phyloP scores from a whole-genome alignment of 177 flowering plant species.

The Vitis hybrid region DNA sequence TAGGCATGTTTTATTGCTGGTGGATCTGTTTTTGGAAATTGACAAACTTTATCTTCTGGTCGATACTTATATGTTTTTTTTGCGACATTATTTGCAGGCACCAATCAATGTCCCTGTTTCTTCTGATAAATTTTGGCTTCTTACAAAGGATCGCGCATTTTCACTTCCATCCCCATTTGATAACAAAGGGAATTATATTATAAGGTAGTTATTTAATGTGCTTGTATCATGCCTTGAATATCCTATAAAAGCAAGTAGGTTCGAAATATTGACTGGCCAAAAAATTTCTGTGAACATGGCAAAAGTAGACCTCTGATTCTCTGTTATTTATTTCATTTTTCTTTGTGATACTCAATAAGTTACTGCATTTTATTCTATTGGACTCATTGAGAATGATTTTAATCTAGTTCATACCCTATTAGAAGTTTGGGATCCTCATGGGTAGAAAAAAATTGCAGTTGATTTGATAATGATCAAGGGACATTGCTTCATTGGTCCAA shows the following conservation, averaged over 20 bases:
- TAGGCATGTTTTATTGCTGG: neutral
- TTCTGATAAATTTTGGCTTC: conserved; percentile 85
- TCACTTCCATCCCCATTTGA: conserved; percentile 87
- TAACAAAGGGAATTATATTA: conserved; percentile 90
- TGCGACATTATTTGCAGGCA: conserved; percentile 51
- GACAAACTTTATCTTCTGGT: no score
- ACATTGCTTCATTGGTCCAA: no score
- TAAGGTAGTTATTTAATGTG: conserved; percentile 54
- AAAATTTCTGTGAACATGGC: no score
- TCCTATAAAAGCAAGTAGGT: neutral
- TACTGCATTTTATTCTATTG: no score
- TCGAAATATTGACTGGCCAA: no score
- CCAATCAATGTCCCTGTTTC: conserved; percentile 78
- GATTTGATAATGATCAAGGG: no score
- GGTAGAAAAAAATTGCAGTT: no score
- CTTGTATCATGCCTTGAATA: conserved; percentile 1
- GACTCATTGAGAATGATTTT: no score
- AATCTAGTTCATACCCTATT: no score
- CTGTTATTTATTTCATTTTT: neutral
- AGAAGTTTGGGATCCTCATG: no score
- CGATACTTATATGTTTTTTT: neutral
- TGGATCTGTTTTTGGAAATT: no score
- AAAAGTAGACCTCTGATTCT: neutral
- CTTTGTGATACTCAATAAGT: neutral
- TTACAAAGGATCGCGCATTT: conserved; percentile 67